phyloP scores from a whole-genome alignment of 805 yeast species.

The Lipomyces spencermartinsiae region DNA sequence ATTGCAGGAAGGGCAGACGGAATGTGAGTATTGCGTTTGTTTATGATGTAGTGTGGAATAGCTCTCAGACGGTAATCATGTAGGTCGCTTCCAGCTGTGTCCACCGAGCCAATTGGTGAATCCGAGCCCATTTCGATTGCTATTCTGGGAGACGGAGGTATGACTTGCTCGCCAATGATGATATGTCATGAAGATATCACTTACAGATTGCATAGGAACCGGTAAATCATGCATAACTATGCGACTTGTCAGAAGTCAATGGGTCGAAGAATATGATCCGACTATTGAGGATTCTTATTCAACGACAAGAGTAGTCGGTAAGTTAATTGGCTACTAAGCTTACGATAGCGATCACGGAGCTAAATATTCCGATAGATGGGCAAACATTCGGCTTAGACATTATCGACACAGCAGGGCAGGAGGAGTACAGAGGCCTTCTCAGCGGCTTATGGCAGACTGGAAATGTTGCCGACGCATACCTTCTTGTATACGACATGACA shows the following conservation, averaged over 20 bases:
- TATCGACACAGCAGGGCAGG: conserved; percentile 81
- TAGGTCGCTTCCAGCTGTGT: background rate
- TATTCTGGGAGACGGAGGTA: conserved; percentile 47
- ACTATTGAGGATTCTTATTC: conserved; percentile 46
- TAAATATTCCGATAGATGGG: conserved; percentile 46
- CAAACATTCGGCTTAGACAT: conserved; percentile 61
- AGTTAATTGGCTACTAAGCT: background rate
- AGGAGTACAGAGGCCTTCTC: conserved; percentile 70
- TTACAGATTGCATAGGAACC: conserved; percentile 41
- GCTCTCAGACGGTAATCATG: background rate
- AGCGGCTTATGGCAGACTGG: conserved; percentile 43
- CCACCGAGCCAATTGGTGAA: background rate
- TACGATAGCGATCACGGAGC: background rate
- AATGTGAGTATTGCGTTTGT: background rate
- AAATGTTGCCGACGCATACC: conserved; percentile 45
- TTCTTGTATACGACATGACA: conserved; percentile 47
- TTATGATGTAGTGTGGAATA: background rate
- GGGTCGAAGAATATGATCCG: conserved; percentile 49
- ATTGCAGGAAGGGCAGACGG: background rate
- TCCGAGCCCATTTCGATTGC: conserved; percentile 42
- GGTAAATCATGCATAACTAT: conserved; percentile 42
- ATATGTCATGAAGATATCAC: background rate
- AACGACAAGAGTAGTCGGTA: conserved; percentile 45
- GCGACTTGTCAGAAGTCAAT: conserved; percentile 45
- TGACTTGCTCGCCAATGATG: conserved; percentile 7